These are phyloP conservation scores for Mycena galopus DNA, from an alignment of 768 basidiomycete species.

Conservation along the genomic window DNA sequence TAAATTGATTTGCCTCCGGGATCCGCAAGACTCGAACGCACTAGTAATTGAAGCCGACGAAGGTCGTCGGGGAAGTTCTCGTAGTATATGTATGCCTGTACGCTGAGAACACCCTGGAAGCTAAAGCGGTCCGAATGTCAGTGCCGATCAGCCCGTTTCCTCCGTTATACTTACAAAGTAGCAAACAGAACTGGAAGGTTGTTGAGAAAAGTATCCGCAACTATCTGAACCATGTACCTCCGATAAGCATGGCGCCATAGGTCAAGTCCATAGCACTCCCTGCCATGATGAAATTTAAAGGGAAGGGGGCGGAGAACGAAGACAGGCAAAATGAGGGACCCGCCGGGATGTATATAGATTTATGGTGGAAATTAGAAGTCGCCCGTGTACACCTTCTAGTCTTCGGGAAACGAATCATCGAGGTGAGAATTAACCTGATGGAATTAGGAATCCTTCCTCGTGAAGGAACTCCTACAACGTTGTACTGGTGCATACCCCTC, in stretches of 20 bases:
- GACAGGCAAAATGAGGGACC: no score
- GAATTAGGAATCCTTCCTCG: no score
- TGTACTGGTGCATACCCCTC: no score
- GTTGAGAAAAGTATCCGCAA: not conserved
- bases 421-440: no score
- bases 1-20: no score
- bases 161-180: not conserved
- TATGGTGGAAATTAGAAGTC: conserved; percentile 7
- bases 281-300: not conserved
- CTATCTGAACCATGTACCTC: not conserved
- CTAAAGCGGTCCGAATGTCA: no score
- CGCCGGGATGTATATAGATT: not conserved
- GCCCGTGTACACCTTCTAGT: not conserved
- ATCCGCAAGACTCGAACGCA: no score
- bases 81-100: not conserved
- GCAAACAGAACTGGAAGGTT: not conserved
- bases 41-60: not conserved
- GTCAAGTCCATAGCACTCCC: conserved; percentile 5
- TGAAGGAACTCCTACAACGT: no score
- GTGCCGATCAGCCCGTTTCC: no score
- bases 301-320: no score
- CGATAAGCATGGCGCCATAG: conserved; percentile 20
- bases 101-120: no score
- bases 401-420: no score
- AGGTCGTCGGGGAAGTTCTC: conserved; percentile 21